Evolutionary conservation across 441 rosid species (phyloP), one percentile per base, ranked within the genome.

Genomic region (Jatropha podagrica): DNA sequence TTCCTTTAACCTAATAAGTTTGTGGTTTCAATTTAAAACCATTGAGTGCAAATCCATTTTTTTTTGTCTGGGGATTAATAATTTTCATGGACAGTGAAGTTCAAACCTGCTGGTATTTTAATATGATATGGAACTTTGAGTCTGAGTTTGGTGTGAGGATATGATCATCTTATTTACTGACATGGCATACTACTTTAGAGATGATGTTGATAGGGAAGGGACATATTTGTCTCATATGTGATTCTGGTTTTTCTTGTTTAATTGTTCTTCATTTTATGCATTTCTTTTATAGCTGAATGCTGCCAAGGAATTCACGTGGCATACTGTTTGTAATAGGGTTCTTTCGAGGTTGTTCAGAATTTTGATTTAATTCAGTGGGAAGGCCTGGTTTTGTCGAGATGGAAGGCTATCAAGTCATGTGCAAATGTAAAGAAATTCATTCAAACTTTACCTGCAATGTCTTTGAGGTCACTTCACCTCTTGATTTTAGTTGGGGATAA

Each of bases 21-120:
- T 48, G 12, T 42, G 65, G 63, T 58, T 71, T 71, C 54, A 41
- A 42, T 58, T 56, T 71, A 41, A 41, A 41, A 41, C 38, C 6
- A 12, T 42, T 56, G 54, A 41, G 65, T 42, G 52, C n/a, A 37
- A 58, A 20, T 42, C 49, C 52, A 65, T 49, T 23, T 15, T 14
- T 7, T 48, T 68, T 20, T 42, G 12, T 23, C 37, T 59, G 74
- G 56, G 2, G 17, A 13, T 58, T 12, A 71, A 58, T 59, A 42
- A 42, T 59, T 63, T 59, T 71, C 17, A n/a, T 5, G 8, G 14
- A 1, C 42, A 59, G 20, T 51, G 42, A 26, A 18, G 38, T 40
- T 70, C 49, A 70, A n/a, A n/a, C 40, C 27, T 18, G 18, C 42
- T 9, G 6, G 38, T 26, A 32, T 60, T 71, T 11, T 26, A 18